Evolutionary conservation across 2,329 filamentous ascomycete species (phyloP).

Genomic region (Neoscytalidium dimidiatum): DNA sequence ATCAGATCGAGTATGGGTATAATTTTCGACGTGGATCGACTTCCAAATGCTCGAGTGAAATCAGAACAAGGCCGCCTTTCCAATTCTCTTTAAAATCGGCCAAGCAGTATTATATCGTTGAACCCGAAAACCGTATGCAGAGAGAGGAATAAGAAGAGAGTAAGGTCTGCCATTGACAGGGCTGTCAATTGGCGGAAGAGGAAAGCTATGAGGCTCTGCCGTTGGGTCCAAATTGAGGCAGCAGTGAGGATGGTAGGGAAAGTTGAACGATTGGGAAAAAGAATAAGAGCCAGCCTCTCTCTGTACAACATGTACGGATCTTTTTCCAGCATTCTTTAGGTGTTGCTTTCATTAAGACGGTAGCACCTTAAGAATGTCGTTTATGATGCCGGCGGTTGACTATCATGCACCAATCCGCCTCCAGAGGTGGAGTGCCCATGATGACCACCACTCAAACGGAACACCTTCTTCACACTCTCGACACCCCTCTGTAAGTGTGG

Average conservation of each 20-base stretch:
- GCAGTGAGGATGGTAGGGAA: not conserved
- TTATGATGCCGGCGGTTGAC: not conserved
- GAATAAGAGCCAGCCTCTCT: not conserved
- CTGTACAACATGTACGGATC: not conserved
- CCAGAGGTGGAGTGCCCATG: not conserved
- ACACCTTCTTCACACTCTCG: slow-evolving; percentile 47
- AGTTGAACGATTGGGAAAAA: not conserved
- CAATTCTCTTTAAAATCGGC: not conserved
- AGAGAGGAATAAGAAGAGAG: not conserved
- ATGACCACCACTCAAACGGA: slow-evolving; percentile 37
- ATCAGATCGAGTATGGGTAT: not conserved
- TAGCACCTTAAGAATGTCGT: not conserved
- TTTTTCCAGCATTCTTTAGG: not conserved
- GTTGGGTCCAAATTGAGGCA: not conserved
- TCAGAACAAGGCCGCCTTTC: not conserved
- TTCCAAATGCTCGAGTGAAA: not conserved
- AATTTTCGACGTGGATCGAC: not conserved
- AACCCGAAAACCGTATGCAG: not conserved
- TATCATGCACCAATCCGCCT: not conserved
- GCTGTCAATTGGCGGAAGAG: not conserved
- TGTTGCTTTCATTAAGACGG: not conserved
- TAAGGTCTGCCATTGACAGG: not conserved
- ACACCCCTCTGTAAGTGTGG: slow-evolving; percentile 47
- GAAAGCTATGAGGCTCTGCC: not conserved
- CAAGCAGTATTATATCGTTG: not conserved